These are phyloP conservation scores for Pyrus pyrifolia DNA, from an alignment of 306 rosid species.

Conservation along the genomic window DNA sequence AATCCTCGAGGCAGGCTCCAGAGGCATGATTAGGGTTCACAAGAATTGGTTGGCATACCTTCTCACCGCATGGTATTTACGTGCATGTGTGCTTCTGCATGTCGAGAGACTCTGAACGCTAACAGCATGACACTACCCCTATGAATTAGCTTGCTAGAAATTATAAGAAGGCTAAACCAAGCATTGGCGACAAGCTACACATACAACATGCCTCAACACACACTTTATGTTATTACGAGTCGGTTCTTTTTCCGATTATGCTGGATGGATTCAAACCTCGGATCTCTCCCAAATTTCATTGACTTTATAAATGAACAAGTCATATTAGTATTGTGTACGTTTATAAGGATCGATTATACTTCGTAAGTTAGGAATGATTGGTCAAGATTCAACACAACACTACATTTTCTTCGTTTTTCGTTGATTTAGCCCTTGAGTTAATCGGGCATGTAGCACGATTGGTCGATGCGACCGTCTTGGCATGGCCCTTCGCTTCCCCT, in stretches of 20 bases:
- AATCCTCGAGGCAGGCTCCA: conserved; percentile 13
- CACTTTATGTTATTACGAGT: neutral
- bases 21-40: conserved; percentile 48
- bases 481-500: too few species aligned
- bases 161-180: neutral
- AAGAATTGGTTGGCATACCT: conserved; percentile 59
- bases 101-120: neutral
- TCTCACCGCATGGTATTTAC: conserved; percentile 19
- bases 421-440: neutral
- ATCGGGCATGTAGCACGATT: neutral
- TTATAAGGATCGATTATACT: neutral
- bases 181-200: neutral
- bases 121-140: neutral
- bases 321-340: neutral
- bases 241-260: too few species aligned
- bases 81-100: conserved; percentile 5
- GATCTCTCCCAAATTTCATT: neutral
- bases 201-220: neutral
- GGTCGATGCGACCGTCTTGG: too few species aligned
- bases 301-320: neutral
- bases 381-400: neutral
- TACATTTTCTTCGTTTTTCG: neutral
- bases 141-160: too few species aligned
- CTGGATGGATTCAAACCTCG: neutral
- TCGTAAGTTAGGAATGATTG: neutral